phyloP scores from a whole-genome alignment of 306 rosid species.

The Trifolium repens region DNA sequence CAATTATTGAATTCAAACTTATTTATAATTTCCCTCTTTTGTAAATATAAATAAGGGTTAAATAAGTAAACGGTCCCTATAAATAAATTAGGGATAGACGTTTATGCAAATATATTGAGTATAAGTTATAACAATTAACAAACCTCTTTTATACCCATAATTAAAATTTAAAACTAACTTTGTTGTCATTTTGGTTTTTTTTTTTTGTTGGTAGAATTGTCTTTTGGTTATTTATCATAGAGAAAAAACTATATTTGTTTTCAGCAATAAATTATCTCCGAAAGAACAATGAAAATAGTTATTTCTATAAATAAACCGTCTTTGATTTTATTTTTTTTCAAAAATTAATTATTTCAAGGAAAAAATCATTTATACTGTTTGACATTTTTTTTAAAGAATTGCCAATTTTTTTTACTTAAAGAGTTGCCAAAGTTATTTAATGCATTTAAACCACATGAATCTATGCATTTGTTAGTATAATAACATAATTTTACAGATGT shows the following conservation, averaged over 20 bases:
- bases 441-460: no score
- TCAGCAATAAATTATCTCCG: not conserved
- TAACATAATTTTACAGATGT: no score
- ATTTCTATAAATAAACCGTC: conserved; percentile 7
- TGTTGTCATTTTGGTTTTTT: not conserved
- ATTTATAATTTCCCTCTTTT: not conserved
- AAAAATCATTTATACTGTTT: not conserved
- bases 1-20: not conserved
- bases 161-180: not conserved
- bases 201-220: not conserved
- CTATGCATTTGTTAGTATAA: no score
- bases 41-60: not conserved
- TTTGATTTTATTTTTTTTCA: not conserved
- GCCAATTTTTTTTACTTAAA: no score
- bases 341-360: not conserved
- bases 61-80: no score
- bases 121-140: no score
- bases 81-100: not conserved
- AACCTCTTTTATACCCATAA: not conserved
- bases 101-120: no score
- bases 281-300: not conserved
- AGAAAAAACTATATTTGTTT: conserved; percentile 18
- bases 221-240: not conserved
- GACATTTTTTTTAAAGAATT: no score
- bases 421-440: no score